Base-by-base conservation (phyloP, 306 rosid genomes). In the Rubus idaeus region DNA sequence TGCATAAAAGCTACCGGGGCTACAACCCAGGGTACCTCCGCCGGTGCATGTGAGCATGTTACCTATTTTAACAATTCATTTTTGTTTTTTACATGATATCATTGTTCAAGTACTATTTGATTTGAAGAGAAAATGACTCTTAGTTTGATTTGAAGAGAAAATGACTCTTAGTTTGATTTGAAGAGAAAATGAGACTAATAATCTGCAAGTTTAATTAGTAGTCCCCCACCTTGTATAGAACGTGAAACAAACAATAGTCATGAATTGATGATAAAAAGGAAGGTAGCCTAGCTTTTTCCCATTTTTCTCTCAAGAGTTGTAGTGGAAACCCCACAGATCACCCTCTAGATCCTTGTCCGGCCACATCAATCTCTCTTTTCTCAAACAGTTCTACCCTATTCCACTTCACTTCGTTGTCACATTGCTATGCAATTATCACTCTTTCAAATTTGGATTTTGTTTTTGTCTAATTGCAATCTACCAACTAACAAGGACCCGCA, bases 261-360 rank as follows among this genome's bases (percentile, higher is more conserved):
- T 55, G 20, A 53, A 17, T 61, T 5, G n/a, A 12, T 30, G 42
- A 61, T 61, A 30, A 30, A 61, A 30, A 61, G 67, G 44, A 30
- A 61, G 20, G 4, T 61, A 12, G 42, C 42, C 35, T n/a, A n/a
- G n/a, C n/a, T 35, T 61, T 41, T 11, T 30, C 10, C 67, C 67
- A 30, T 13, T 61, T 61, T 56, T 61, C 10, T 58, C 16, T 9
- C 17, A 10, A 23, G 0, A 1, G n/a, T 30, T 1, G 44, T 61
- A 35, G 41, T 61, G 67, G 44, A 61, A 61, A 61, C 67, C 67
- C 67, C 67, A 64, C 49, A 41, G 47, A 64, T 64, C 47, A 40
- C 39, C 70, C 5, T 16, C 13, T 8, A 64, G 69, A 64, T 64
- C 69, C 49, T 64, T 64, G 26, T 64, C 70, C 10, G 23, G 23